Evolutionary conservation across 805 yeast species (phyloP).

Genomic region (Candida ficus): DNA sequence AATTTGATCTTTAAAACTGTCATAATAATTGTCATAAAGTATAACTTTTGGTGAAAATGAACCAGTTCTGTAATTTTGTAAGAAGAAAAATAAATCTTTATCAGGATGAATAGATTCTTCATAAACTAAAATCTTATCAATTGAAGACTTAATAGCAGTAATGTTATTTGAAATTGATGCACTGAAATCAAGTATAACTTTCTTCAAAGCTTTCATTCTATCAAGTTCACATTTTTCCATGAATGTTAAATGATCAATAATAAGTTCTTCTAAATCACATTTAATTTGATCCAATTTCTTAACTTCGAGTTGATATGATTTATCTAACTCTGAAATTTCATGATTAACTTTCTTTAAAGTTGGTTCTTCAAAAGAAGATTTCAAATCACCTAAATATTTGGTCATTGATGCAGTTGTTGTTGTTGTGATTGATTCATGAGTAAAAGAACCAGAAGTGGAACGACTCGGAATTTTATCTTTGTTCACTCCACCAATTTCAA

Average conservation of each 20-base stretch:
- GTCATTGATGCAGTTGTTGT: slow-evolving; percentile 14
- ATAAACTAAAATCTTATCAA: slow-evolving; percentile 55
- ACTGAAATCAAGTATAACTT: slow-evolving; percentile 67
- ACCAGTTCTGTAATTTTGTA: slow-evolving; percentile 70
- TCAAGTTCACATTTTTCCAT: slow-evolving; percentile 83
- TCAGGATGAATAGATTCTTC: slow-evolving; percentile 72
- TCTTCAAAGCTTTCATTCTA: slow-evolving; percentile 69
- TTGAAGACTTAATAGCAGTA: slow-evolving; percentile 48
- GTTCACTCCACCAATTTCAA: slow-evolving; percentile 40
- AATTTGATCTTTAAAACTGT: slow-evolving; percentile 59
- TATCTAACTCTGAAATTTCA: slow-evolving; percentile 57
- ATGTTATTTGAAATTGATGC: slow-evolving; percentile 60
- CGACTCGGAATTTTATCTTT: background rate
- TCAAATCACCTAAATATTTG: slow-evolving; percentile 20
- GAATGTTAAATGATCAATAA: slow-evolving; percentile 66
- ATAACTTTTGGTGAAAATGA: slow-evolving; percentile 66
- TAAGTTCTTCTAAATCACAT: slow-evolving; percentile 67
- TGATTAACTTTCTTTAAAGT: slow-evolving; percentile 45
- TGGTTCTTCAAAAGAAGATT: slow-evolving; percentile 40
- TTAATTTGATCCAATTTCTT: slow-evolving; percentile 57
- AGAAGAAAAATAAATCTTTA: slow-evolving; percentile 58
- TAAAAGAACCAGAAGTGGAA: slow-evolving; percentile 13
- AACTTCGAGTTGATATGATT: slow-evolving; percentile 49
- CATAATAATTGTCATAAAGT: slow-evolving; percentile 76
- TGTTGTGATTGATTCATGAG: slow-evolving; percentile 24